These are phyloP conservation scores for Brettanomyces nanus DNA, from an alignment of 805 yeast species.

Conservation along the genomic window DNA sequence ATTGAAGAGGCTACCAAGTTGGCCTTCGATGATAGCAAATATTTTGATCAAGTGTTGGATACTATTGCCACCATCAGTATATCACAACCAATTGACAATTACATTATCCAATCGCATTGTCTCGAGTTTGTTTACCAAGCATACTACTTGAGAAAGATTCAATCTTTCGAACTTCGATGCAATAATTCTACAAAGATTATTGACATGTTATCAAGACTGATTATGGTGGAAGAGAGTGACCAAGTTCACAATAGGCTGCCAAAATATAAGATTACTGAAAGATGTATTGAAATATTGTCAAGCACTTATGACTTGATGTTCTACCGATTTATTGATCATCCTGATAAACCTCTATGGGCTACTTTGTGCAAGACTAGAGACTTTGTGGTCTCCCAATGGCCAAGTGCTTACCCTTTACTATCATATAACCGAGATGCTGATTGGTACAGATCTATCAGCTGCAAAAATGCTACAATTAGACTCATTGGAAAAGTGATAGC, in stretches of 20 bases:
- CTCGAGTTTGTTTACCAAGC: conserved; percentile 20
- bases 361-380: conserved; percentile 47
- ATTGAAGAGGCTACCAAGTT: conserved; percentile 12
- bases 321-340: conserved; percentile 37
- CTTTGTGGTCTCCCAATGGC: conserved; percentile 54
- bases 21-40: conserved; percentile 11
- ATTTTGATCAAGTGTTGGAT: conserved; percentile 12
- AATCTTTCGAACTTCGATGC: conserved; percentile 14
- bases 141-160: conserved; percentile 15
- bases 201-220: conserved; percentile 16
- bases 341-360: conserved; percentile 46
- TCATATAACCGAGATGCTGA: conserved; percentile 43
- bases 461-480: conserved; percentile 63
- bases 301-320: conserved; percentile 38
- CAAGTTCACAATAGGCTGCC: conserved; percentile 9
- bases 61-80: conserved; percentile 10
- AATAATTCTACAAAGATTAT: conserved; percentile 14
- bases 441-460: conserved; percentile 41
- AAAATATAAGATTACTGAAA: conserved; percentile 15
- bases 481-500: conserved; percentile 55
- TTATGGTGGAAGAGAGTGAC: conserved; percentile 12
- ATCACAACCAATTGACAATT: conserved; percentile 10
- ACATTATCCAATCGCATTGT: conserved; percentile 15
- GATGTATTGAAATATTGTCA: conserved; percentile 28
- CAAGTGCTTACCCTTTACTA: conserved; percentile 44